Evolutionary conservation across 2,329 filamentous ascomycete species (phyloP).

Genomic region (Paecilomyces variotii): DNA sequence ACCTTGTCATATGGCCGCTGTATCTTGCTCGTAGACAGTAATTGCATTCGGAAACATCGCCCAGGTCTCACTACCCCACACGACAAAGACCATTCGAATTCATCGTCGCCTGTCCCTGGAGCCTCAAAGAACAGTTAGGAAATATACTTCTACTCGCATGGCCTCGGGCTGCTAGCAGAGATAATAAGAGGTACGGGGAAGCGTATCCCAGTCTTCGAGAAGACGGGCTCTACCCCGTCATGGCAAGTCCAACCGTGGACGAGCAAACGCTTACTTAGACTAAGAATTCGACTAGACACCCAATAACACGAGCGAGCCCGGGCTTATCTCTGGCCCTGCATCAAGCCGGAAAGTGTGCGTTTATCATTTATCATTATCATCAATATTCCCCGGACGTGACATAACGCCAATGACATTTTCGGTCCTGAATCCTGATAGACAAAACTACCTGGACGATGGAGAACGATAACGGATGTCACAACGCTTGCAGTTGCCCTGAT

Average conservation of each 20-base stretch:
- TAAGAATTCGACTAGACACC: background rate
- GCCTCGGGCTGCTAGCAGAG: background rate
- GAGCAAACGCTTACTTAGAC: background rate
- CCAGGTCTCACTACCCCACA: background rate
- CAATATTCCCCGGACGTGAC: background rate
- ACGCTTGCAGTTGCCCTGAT: background rate
- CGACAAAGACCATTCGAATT: background rate
- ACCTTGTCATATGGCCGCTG: conserved; percentile 4
- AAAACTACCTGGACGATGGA: background rate
- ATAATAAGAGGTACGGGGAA: background rate
- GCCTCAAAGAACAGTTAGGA: background rate
- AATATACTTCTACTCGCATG: background rate
- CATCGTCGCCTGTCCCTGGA: background rate
- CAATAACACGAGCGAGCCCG: background rate
- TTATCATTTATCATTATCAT: background rate
- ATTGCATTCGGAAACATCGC: background rate
- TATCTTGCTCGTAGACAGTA: conserved; percentile 5
- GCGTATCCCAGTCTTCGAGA: background rate
- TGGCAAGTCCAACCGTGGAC: conserved; percentile 17
- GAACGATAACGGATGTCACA: background rate
- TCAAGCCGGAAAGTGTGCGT: conserved; percentile 1
- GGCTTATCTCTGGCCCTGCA: background rate
- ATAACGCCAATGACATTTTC: background rate
- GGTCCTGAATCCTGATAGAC: no score
- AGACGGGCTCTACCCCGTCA: conserved; percentile 8